These are phyloP conservation scores for Cordyceps farinosa DNA, from an alignment of 2,329 filamentous ascomycete genomes.

Conservation along the genomic window DNA sequence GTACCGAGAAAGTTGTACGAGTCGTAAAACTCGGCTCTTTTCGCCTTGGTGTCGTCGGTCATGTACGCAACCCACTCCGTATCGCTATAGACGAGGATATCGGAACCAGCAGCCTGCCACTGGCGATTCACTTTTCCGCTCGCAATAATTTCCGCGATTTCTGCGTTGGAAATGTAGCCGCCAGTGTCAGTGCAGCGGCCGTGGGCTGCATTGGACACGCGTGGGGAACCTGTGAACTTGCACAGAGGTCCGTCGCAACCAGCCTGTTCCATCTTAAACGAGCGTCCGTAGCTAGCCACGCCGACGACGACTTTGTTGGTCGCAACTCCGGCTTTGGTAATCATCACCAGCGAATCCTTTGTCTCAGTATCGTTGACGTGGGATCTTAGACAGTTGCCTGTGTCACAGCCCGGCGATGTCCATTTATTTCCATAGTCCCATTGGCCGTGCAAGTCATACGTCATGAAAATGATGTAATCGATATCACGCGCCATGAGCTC, in stretches of 20 bases:
- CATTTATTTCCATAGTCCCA: slow-evolving; percentile 31
- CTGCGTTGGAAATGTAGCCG: slow-evolving; percentile 31
- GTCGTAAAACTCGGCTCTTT: slow-evolving; percentile 3
- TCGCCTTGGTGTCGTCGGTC: slow-evolving; percentile 18
- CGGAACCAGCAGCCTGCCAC: slow-evolving; percentile 6
- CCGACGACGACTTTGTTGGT: slow-evolving; percentile 31
- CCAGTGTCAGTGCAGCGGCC: slow-evolving; percentile 29
- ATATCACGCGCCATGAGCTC: slow-evolving; percentile 26
- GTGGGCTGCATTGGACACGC: slow-evolving; percentile 22
- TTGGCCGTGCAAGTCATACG: slow-evolving; percentile 33
- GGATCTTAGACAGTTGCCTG: slow-evolving; percentile 33
- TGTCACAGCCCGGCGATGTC: slow-evolving; percentile 24
- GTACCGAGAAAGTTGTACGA: slow-evolving; percentile 20
- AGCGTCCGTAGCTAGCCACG: slow-evolving; percentile 30
- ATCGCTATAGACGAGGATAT: neutral
- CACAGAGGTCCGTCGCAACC: slow-evolving; percentile 24
- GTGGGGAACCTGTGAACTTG: slow-evolving; percentile 21
- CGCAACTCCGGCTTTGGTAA: slow-evolving; percentile 32
- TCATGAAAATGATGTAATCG: slow-evolving; percentile 35
- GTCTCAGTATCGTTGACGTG: slow-evolving; percentile 38
- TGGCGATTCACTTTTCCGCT: slow-evolving; percentile 17
- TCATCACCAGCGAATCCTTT: slow-evolving; percentile 29
- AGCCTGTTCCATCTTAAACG: slow-evolving; percentile 28
- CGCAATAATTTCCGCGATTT: slow-evolving; percentile 31
- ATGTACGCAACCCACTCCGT: slow-evolving; percentile 24